A percentile compares a stretch with the other conserved stretches of the same genome.
Evolutionary conservation across 2,329 filamentous ascomycete genomes (phyloP).

Genomic region (Trichoderma pleuroti): DNA sequence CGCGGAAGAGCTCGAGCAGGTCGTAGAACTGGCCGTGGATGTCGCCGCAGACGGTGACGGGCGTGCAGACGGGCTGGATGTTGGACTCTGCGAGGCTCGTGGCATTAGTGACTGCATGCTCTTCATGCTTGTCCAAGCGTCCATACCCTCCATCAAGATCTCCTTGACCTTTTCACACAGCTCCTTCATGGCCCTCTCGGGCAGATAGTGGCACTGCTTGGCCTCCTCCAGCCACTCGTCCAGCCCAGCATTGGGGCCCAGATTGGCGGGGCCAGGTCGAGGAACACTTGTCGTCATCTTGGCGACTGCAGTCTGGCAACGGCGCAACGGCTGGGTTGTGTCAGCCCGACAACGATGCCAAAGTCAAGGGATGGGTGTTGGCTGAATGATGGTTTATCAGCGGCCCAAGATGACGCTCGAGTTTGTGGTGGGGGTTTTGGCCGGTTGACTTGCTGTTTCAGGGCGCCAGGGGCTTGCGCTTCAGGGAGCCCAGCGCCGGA

Average conservation of each 20-base stretch:
- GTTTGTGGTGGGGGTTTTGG: conserved; percentile 24
- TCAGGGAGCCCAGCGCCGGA: conserved; percentile 19
- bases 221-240: conserved; percentile 97
- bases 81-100: conserved; percentile 70
- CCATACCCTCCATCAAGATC: conserved; percentile 90
- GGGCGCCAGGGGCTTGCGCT: conserved; percentile 14
- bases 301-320: conserved; percentile 15
- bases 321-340: conserved; percentile 20
- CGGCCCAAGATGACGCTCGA: conserved; percentile 15
- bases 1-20: conserved; percentile 90
- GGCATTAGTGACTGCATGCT: background rate
- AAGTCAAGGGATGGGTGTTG: conserved; percentile 3
- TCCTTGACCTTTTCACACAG: conserved; percentile 99
- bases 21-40: conserved; percentile 99
- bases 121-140: background rate
- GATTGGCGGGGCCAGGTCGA: conserved; percentile 83
- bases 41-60: conserved; percentile 95
- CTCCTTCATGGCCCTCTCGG: conserved; percentile 96
- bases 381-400: conserved; percentile 14
- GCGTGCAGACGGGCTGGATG: conserved; percentile 95
- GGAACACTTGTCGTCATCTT: conserved; percentile 57
- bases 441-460: background rate
- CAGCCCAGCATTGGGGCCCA: conserved; percentile 77
- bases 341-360: conserved; percentile 18
- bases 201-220: conserved; percentile 95